phyloP scores from a whole-genome alignment of 768 basidiomycete species.

The Leccinellum albellum region DNA sequence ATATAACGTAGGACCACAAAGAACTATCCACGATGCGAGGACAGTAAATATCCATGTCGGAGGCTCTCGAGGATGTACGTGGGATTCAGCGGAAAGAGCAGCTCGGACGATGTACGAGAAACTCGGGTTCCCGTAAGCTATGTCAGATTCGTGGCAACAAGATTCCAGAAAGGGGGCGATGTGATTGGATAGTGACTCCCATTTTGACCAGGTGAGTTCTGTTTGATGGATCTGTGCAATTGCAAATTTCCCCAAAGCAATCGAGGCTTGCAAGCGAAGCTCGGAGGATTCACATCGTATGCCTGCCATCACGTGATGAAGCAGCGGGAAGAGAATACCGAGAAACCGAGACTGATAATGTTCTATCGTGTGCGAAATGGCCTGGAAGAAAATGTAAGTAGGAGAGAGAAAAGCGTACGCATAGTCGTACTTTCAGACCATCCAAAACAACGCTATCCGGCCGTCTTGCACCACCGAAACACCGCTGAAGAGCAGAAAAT shows the following conservation, averaged over 20 bases:
- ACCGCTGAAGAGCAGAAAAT: conserved; percentile 32
- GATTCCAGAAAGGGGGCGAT: conserved; percentile 26
- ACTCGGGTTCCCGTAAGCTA: not conserved
- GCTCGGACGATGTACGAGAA: conserved; percentile 27
- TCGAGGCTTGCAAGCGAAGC: conserved; percentile 20
- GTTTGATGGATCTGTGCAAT: conserved; percentile 27
- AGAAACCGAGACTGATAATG: conserved; percentile 15
- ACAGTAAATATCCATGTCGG: conserved; percentile 45
- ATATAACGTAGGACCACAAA: conserved; percentile 45
- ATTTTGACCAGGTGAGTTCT: conserved; percentile 29
- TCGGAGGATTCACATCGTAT: conserved; percentile 13
- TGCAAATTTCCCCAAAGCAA: conserved; percentile 25
- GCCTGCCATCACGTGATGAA: conserved; percentile 19
- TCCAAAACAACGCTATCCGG: conserved; percentile 17
- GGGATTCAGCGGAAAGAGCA: conserved; percentile 26
- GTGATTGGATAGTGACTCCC: conserved; percentile 23
- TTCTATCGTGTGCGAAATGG: conserved; percentile 22
- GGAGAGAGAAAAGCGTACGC: not conserved
- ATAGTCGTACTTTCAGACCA: conserved; percentile 27
- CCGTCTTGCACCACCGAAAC: conserved; percentile 30
- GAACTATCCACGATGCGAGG: conserved; percentile 44
- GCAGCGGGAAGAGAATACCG: conserved; percentile 15
- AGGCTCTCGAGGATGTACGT: conserved; percentile 18
- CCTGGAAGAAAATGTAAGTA: conserved; percentile 17
- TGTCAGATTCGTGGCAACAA: conserved; percentile 8